phyloP scores from a whole-genome alignment of 1,139 yeast species.

The Magnusiomyces starmeri region DNA sequence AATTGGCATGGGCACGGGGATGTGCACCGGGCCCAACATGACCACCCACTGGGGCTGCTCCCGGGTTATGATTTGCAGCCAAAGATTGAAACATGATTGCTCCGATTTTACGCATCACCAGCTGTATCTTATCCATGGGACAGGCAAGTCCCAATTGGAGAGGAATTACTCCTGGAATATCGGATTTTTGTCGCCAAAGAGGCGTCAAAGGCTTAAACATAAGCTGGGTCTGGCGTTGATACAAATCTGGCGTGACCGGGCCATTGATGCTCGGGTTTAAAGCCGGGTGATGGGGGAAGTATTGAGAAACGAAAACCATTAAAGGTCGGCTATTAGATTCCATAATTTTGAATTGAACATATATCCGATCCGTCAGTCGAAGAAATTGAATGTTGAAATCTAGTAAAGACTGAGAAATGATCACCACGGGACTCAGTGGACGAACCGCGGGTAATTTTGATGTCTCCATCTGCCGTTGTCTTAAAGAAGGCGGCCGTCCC shows the following conservation, averaged over 20 bases:
- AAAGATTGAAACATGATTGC: slow-evolving; percentile 4
- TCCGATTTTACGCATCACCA: slow-evolving; percentile 16
- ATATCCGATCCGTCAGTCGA: slow-evolving; percentile 7
- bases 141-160: slow-evolving; percentile 26
- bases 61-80: too few species aligned
- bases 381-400: slow-evolving; percentile 10
- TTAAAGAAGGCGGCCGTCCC: background rate
- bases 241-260: background rate
- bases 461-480: background rate
- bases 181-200: slow-evolving; percentile 17
- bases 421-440: slow-evolving; percentile 12
- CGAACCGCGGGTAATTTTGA: slow-evolving; percentile 15
- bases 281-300: background rate
- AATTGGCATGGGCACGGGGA: too few species aligned
- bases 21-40: too few species aligned
- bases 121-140: slow-evolving; percentile 21
- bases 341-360: slow-evolving; percentile 11
- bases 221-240: slow-evolving; percentile 1
- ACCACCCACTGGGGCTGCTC: too few species aligned
- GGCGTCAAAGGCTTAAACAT: slow-evolving; percentile 6
- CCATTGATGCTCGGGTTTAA: background rate
- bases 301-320: slow-evolving; percentile 11
- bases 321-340: slow-evolving; percentile 15
- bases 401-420: slow-evolving; percentile 11
- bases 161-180: slow-evolving; percentile 25